A percentile compares a stretch with the other conserved stretches of the same genome.
phyloP scores from a whole-genome alignment of 2,329 filamentous ascomycete genomes.

The Sclerotinia spermophila region DNA sequence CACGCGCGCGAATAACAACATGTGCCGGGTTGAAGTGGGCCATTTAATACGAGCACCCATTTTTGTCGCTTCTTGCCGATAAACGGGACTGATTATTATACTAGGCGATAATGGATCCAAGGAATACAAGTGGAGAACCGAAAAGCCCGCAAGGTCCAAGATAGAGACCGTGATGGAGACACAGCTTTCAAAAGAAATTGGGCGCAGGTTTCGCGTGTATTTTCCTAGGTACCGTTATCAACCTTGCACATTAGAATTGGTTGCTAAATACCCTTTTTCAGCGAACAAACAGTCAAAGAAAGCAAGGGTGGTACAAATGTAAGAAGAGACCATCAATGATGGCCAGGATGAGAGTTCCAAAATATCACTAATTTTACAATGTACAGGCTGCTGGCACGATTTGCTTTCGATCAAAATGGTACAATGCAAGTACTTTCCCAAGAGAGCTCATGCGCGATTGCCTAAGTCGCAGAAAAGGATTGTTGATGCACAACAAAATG shows the following conservation, averaged over 20 bases:
- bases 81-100: slow-evolving; percentile 17
- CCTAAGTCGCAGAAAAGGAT: slow-evolving; percentile 62
- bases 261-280: slow-evolving; percentile 6
- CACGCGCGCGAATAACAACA: not conserved
- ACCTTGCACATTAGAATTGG: not conserved
- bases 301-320: slow-evolving; percentile 62
- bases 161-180: slow-evolving; percentile 23
- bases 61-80: slow-evolving; percentile 10
- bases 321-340: slow-evolving; percentile 30
- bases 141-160: slow-evolving; percentile 26
- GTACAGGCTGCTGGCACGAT: slow-evolving; percentile 72
- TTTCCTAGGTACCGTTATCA: slow-evolving; percentile 60
- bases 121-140: slow-evolving; percentile 42
- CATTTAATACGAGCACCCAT: slow-evolving; percentile 4
- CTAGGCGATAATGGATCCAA: slow-evolving; percentile 46
- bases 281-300: slow-evolving; percentile 56
- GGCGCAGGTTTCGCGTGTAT: slow-evolving; percentile 65
- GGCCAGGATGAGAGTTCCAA: not conserved
- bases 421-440: slow-evolving; percentile 67
- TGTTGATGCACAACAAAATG: slow-evolving; percentile 88
- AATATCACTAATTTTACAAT: not conserved
- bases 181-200: slow-evolving; percentile 32
- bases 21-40: not conserved
- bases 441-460: slow-evolving; percentile 69
- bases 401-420: slow-evolving; percentile 70